Percentiles rank a stretch among this genome's conserved stretches.
phyloP scores from a whole-genome alignment of 2,329 filamentous ascomycete genomes.

The Magnaporthiopsis rhizophila region DNA sequence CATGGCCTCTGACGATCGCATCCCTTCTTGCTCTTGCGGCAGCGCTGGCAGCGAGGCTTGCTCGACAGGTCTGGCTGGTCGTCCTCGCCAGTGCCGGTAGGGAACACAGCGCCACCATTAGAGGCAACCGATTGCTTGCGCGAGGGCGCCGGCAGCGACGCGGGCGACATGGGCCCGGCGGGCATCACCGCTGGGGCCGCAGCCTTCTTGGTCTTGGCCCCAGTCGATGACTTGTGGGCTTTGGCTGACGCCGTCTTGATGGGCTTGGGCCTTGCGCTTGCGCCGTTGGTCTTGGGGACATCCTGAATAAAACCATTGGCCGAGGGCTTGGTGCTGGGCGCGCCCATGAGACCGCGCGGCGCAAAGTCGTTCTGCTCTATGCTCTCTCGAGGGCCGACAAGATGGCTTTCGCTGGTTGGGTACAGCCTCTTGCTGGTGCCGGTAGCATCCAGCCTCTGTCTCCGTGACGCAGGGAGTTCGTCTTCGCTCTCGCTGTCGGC shows the following conservation, averaged over 20 bases:
- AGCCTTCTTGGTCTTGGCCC: slow-evolving; percentile 42
- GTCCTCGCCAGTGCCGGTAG: slow-evolving; percentile 57
- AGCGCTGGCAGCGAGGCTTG: slow-evolving; percentile 95
- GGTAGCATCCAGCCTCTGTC: slow-evolving; percentile 44
- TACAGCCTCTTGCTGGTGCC: slow-evolving; percentile 38
- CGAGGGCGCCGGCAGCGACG: slow-evolving; percentile 57
- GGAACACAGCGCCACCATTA: slow-evolving; percentile 35
- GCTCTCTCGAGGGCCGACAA: slow-evolving; percentile 32
- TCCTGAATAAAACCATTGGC: slow-evolving; percentile 16
- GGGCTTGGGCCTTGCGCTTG: slow-evolving; percentile 34
- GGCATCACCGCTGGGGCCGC: slow-evolving; percentile 24
- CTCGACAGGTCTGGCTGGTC: slow-evolving; percentile 88
- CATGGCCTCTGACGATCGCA: slow-evolving; percentile 96
- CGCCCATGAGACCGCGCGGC: slow-evolving; percentile 26
- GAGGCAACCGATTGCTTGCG: slow-evolving; percentile 71
- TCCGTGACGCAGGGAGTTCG: slow-evolving; percentile 51
- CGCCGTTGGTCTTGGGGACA: slow-evolving; percentile 26
- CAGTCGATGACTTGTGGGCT: slow-evolving; percentile 32
- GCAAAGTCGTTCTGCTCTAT: slow-evolving; percentile 50
- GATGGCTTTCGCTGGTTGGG: slow-evolving; percentile 44
- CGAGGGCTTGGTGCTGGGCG: slow-evolving; percentile 30
- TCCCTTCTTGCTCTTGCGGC: slow-evolving; percentile 98
- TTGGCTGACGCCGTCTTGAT: slow-evolving; percentile 36
- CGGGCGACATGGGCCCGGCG: slow-evolving; percentile 49
- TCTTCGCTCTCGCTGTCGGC: slow-evolving; percentile 60